A percentile compares a stretch with the other conserved stretches of the same genome.
These are phyloP conservation scores for Tetrahymena borealis DNA, from an alignment of 73 alveolate species.

Conservation along the genomic window DNA sequence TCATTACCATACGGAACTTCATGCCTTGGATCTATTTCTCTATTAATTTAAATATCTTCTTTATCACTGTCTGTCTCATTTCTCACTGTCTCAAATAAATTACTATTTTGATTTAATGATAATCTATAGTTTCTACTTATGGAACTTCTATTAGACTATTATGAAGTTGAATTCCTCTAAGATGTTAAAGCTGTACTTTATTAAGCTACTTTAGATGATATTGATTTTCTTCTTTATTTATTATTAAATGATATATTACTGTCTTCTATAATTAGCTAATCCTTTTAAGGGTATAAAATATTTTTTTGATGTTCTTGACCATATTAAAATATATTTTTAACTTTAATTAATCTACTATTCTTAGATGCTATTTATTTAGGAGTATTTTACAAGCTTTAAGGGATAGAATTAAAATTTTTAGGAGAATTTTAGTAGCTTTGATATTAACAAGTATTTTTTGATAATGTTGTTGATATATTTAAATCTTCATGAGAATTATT, in stretches of 20 bases:
- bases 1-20: background rate
- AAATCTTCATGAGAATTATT: background rate
- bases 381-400: background rate
- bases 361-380: no score
- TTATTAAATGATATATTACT: background rate
- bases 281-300: no score
- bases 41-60: background rate
- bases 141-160: background rate
- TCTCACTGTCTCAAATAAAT: background rate
- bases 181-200: background rate
- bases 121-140: background rate
- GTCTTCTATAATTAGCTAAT: background rate
- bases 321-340: background rate
- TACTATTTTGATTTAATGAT: background rate
- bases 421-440: background rate
- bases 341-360: background rate
- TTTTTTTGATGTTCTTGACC: no score
- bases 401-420: no score
- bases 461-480: background rate
- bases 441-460: background rate
- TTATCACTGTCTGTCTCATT: background rate
- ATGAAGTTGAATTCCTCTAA: background rate
- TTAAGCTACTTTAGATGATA: background rate
- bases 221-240: background rate
- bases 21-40: background rate